These are phyloP conservation scores for Tricholoma hemisulphureum DNA, from an alignment of 768 basidiomycete genomes.

Conservation along the genomic window DNA sequence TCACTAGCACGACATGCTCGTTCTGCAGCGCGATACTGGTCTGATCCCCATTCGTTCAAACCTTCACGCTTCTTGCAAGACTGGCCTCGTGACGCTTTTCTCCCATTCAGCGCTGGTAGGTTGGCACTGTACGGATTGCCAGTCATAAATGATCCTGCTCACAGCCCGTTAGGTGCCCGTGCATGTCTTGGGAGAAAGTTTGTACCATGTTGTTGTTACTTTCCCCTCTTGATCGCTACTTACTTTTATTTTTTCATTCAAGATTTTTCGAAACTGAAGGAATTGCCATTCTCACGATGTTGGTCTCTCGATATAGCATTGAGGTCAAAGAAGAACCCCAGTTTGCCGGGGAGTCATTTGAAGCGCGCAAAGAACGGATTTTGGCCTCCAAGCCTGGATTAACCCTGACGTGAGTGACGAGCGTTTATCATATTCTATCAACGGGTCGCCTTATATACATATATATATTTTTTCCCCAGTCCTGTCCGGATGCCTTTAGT, in stretches of 20 bases:
- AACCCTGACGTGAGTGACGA: slow-evolving; percentile 43
- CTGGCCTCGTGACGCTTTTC: slow-evolving; percentile 54
- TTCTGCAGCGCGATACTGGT: slow-evolving; percentile 51
- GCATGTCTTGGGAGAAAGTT: slow-evolving; percentile 47
- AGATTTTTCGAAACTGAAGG: slow-evolving; percentile 45
- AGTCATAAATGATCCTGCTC: neutral
- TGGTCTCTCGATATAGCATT: slow-evolving; percentile 46
- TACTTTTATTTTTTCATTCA: neutral
- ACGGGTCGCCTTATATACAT: neutral
- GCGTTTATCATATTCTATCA: neutral
- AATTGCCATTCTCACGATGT: slow-evolving; percentile 48
- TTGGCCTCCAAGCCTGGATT: slow-evolving; percentile 34
- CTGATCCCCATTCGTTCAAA: slow-evolving; percentile 47
- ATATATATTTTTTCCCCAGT: slow-evolving; percentile 13
- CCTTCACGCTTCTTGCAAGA: slow-evolving; percentile 50
- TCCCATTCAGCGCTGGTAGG: slow-evolving; percentile 49
- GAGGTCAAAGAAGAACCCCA: slow-evolving; percentile 50
- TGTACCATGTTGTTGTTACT: neutral
- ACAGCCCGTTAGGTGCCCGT: slow-evolving; percentile 33
- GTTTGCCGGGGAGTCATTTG: slow-evolving; percentile 46
- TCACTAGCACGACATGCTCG: neutral
- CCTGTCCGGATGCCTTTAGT: slow-evolving; percentile 33
- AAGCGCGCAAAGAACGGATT: slow-evolving; percentile 43
- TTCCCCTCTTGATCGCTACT: neutral
- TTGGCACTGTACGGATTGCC: neutral